Percentiles rank a stretch among this genome's conserved stretches.
Conservation (phyloP, 2,329 filamentous ascomycete species). For the Fusarium nisikadoi region DNA sequence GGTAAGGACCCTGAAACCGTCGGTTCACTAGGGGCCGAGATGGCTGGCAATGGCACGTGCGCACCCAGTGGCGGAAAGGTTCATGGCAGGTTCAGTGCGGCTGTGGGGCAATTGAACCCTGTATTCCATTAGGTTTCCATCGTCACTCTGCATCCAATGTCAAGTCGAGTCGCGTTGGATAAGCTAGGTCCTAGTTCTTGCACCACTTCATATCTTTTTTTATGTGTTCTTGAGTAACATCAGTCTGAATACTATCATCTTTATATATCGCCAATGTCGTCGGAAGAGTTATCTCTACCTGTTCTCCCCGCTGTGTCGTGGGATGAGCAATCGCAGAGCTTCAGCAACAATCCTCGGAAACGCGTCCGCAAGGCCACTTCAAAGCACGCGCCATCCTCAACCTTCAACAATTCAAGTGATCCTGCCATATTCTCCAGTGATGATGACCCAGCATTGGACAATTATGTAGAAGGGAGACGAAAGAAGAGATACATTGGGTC, state of each 20-base stretch:
- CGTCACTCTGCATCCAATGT: conserved; percentile 36
- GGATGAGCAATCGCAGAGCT: conserved; percentile 53
- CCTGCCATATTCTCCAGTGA: conserved; percentile 78
- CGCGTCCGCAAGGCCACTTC: conserved; percentile 48
- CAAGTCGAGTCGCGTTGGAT: conserved; percentile 22
- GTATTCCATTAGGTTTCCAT: conserved; percentile 21
- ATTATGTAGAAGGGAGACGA: conserved; percentile 66
- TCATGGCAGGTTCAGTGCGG: conserved; percentile 25
- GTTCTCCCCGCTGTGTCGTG: conserved; percentile 52
- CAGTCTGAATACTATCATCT: background rate
- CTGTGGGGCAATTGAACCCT: conserved; percentile 40
- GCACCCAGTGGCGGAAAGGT: conserved; percentile 28
- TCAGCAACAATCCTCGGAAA: conserved; percentile 54
- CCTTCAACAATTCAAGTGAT: conserved; percentile 74
- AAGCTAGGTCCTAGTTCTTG: conserved; percentile 14
- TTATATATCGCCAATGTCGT: conserved; percentile 43
- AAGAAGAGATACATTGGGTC: conserved; percentile 74
- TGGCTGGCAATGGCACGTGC: conserved; percentile 40
- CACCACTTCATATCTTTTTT: conserved; percentile 3
- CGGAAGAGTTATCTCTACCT: conserved; percentile 57
- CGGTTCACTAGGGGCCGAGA: conserved; percentile 11
- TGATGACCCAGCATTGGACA: conserved; percentile 73
- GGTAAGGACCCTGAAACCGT: conserved; percentile 29
- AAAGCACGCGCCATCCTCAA: conserved; percentile 44
- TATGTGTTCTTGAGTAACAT: conserved; percentile 17